Conservation (phyloP, 2,329 filamentous ascomycete genomes). For the Fusarium keratoplasticum region DNA sequence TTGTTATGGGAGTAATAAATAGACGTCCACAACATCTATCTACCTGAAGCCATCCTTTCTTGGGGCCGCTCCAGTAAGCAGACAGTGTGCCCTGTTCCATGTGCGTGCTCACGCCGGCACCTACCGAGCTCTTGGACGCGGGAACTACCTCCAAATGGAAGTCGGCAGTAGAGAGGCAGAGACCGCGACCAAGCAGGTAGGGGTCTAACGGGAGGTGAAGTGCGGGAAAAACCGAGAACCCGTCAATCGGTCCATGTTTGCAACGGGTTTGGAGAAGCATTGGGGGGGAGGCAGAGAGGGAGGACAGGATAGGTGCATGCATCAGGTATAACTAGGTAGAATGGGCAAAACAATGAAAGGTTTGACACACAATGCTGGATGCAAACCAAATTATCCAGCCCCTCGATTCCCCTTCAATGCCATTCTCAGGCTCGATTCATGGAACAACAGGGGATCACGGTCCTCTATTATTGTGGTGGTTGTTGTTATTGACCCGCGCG, state of each 20-base stretch:
- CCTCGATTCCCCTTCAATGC: neutral
- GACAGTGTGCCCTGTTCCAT: conserved; percentile 14
- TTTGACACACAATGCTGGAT: neutral
- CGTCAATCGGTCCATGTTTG: neutral
- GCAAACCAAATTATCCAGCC: neutral
- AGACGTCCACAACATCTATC: neutral
- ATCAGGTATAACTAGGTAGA: neutral
- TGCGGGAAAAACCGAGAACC: conserved; percentile 6
- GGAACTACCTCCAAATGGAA: neutral
- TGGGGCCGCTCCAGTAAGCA: conserved; percentile 3
- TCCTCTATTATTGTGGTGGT: conserved; percentile 43
- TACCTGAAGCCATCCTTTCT: neutral
- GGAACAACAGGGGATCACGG: conserved; percentile 26
- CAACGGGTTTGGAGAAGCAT: conserved; percentile 9
- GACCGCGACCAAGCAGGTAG: neutral
- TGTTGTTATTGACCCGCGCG: conserved; percentile 47
- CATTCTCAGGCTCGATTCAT: conserved; percentile 9
- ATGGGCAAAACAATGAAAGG: neutral
- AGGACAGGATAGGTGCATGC: neutral
- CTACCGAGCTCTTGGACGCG: conserved; percentile 20
- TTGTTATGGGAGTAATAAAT: conserved; percentile 3
- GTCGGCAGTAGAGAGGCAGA: neutral
- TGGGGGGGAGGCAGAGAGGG: neutral
- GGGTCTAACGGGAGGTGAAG: conserved; percentile 1
- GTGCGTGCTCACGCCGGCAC: conserved; percentile 19